Evolutionary conservation across 2,329 filamentous ascomycete species (phyloP), one percentile per base, ranked within the genome.

Genomic region (Alternaria solani): DNA sequence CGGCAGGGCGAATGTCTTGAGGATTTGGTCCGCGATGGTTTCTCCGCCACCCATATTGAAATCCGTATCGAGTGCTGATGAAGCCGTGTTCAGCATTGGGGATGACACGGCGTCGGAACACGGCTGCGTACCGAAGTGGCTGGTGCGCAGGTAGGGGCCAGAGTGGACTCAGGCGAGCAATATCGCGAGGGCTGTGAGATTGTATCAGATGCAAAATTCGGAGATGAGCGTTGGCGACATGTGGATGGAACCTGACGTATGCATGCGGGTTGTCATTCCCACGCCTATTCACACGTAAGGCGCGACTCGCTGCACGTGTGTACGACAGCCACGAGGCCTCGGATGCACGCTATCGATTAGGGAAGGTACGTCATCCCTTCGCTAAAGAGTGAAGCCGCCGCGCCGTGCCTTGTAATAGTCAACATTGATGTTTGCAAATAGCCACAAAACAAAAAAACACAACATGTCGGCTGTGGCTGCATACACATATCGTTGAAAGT

Each of bases 1-100:
- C 30, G 75, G 76, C 30, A 77, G 73, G 41, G 68, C 69, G 51
- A 63, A 63, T 48, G 48, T 55, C 39, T 51, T 55, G 18, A 60
- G 57, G 9, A 54, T 63, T 43, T 64, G 47, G 57, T 61, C 55
- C 28, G 59, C 59, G 46, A 62, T 57, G 30, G 18, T 48, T 54
- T 63, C 48, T 51, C 61, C 56, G 48, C 30, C 57, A 59, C 47
- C 62, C 59, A 58, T 63, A 53, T 41, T 55, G 57, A 44, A 60
- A 25, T 25, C 57, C 25, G 42, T 71, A 65, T 65, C 54, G 66
- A 60, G 43, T 62, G 64, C 62, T 64, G 61, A 65, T 42, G 48
- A 47, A 48, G 62, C 52, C 55, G 60, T 58, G 55, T 53, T 44
- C 55, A 58, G 49, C 38, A 41, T 49, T 51, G 59, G 44, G 58